Base-by-base conservation (phyloP, 202 grass and related monocot species). In the Schoenoplectus triqueter region DNA sequence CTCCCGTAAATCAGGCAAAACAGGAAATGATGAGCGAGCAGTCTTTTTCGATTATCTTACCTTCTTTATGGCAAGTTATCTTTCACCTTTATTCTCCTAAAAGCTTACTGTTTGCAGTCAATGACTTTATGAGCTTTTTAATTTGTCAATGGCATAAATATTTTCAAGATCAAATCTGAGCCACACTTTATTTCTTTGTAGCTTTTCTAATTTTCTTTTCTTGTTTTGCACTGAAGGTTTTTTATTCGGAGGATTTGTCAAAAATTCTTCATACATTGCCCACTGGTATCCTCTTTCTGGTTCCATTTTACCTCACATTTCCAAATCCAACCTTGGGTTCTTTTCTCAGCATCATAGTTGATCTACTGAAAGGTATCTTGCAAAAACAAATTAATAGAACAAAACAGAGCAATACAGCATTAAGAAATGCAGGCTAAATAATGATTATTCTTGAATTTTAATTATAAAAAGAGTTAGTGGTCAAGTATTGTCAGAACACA, bases 41-140 rank as follows among this genome's bases (percentile, higher is more conserved):
- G 92, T 95, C 56, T 98, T 94, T 85, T 98, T 98, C 66, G 93
- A 98, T 90, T 98, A 98, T 70, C 86, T 98, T 84, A 93, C 95
- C 88, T 95, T 90, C 88, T 98, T 93, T 88, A 95, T 98, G 95
- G 95, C 92, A 98, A 31, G 81, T 77, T 48, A 49, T 78, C 40
- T 80, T 90, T 78, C 77, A n/a, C 61, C 71, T 90, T 5, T 72
- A 40, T 72, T 49, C 84, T 78, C 42, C 67, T 87, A 15, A 78
- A 87, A 78, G 66, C 19, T 88, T 89, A 80, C 13, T 54, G 67
- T n/a, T 41, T 69, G 13, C 1, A 76, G 55, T 83, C 59, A 14
- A 74, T 19, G 57, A 5, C 78, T 83, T 76, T 39, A 76, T 20
- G 39, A 49, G 0, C 8, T 49, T 76, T 31, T 31, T 31, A 0